Base-by-base conservation (phyloP, 2,329 filamentous ascomycete genomes). In the Pseudogymnoascus sp. region DNA sequence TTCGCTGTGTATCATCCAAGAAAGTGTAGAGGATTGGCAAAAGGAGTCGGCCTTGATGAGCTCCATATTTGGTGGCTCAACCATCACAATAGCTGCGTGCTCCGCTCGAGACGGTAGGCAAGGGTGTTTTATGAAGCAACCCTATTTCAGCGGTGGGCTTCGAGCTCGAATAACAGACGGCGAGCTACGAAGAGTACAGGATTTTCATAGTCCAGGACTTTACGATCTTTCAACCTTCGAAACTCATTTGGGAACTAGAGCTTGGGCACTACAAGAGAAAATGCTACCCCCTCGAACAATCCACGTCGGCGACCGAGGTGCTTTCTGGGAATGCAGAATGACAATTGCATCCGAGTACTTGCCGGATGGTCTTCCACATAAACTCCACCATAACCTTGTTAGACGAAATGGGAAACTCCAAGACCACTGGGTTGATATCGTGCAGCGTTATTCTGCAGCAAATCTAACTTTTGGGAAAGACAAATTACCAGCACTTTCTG, bases 1-100 rank as follows among this genome's bases (percentile, higher is more conserved):
- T 59, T 68, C 67, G 8, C 62, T 71, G 16, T 71, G 70, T 61
- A 70, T 71, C 36, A 53, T 71, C 16, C 69, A 71, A 62, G 67
- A 69, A 42, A 62, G 61, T 28, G 25, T 28, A 10, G 61, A 62
- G 16, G 69, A 71, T 59, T 70, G 69, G 69, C n/a, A 50, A 16
- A 60, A n/a, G 18, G 66, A 68, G 50, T 65, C 67, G 3, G 46
- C 56, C 6, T 16, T 44, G 5, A 68, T 68, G 66, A 12, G 50
- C 12, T 38, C 38, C 3, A 46, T 65, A n/a, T 67, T 65, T 59
- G 60, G 61, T 5, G 34, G 53, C 40, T 63, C 61, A 18, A 56
- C 44, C 4, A 60, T 66, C 38, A 67, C 31, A 3, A 63, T 68
- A 21, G 67, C 66, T 42, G 67, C 67, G 12, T 53, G 64, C 12